phyloP scores from a whole-genome alignment of 495 filamentous ascomycete genomes.

The Tuber borchii region DNA sequence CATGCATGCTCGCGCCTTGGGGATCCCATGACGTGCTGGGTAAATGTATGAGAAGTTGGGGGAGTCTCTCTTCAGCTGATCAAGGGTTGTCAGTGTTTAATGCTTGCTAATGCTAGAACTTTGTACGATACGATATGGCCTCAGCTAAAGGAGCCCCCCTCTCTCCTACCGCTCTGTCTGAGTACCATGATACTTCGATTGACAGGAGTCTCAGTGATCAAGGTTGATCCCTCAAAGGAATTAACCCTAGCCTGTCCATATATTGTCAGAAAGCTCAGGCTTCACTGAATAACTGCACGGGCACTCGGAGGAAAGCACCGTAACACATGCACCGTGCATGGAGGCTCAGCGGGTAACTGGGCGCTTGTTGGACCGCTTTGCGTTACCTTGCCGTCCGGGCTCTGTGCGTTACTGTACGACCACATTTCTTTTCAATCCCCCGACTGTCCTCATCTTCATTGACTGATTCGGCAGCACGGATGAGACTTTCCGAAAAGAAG shows the following conservation, averaged over 20 bases:
- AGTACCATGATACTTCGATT: not conserved
- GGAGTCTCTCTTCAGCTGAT: slow-evolving; percentile 1
- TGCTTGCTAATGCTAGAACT: not conserved
- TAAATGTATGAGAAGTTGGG: not conserved
- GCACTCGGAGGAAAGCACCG: not conserved
- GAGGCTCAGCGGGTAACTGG: slow-evolving; percentile 2
- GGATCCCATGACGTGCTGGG: not conserved
- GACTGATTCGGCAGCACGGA: not conserved
- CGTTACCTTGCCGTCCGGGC: not conserved
- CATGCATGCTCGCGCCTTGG: not conserved
- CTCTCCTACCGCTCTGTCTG: not conserved
- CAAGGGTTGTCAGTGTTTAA: not conserved
- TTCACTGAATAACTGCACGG: not conserved
- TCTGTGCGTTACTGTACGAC: not conserved
- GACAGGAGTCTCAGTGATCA: not conserved
- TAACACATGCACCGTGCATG: not conserved
- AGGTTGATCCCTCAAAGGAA: not conserved
- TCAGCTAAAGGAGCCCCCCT: not conserved
- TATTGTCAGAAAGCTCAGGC: not conserved
- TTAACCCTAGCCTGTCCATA: not conserved
- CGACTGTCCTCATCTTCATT: not conserved
- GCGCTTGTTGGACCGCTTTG: not conserved
- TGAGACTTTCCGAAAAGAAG: not conserved
- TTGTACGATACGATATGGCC: not conserved
- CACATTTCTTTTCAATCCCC: not conserved